Percentiles rank a stretch among this genome's conserved stretches.
These are phyloP conservation scores for Aspergillus ochraceoroseus DNA, from an alignment of 2,329 filamentous ascomycete genomes.

Conservation along the genomic window DNA sequence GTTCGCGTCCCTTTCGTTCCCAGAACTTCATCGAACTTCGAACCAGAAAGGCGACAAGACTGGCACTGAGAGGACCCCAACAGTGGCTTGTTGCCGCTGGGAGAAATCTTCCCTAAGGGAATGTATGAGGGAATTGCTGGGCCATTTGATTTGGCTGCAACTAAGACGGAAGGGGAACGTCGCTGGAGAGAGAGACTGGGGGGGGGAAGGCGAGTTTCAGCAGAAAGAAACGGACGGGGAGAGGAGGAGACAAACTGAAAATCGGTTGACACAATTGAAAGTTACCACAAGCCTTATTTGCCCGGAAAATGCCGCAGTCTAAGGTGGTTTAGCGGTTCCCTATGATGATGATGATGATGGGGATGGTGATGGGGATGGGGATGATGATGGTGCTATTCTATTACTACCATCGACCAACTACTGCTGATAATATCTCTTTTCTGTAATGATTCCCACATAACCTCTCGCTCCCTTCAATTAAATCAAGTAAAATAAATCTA, in stretches of 20 bases:
- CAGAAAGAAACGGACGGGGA: neutral
- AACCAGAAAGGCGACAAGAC: neutral
- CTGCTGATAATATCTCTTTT: too few species aligned
- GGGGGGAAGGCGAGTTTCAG: neutral
- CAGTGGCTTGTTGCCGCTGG: neutral
- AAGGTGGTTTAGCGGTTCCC: too few species aligned
- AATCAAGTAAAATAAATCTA: too few species aligned
- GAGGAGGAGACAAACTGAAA: neutral
- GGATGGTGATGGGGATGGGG: too few species aligned
- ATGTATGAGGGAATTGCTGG: slow-evolving; percentile 25
- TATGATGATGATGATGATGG: too few species aligned
- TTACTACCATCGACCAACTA: too few species aligned
- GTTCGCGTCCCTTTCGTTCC: too few species aligned
- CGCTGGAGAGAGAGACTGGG: slow-evolving; percentile 7
- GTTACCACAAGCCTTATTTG: slow-evolving; percentile 3
- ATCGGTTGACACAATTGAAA: too few species aligned
- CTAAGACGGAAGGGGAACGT: slow-evolving; percentile 22
- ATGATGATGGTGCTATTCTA: too few species aligned
- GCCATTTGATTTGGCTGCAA: slow-evolving; percentile 11
- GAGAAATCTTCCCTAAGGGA: neutral
- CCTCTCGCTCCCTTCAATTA: too few species aligned
- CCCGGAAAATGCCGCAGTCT: slow-evolving; percentile 10
- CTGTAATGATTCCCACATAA: too few species aligned
- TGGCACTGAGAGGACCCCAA: slow-evolving; percentile 4
- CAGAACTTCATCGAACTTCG: neutral